These are phyloP conservation scores for Flaveria linearis DNA, from an alignment of 129 eudicot species.

Conservation along the genomic window DNA sequence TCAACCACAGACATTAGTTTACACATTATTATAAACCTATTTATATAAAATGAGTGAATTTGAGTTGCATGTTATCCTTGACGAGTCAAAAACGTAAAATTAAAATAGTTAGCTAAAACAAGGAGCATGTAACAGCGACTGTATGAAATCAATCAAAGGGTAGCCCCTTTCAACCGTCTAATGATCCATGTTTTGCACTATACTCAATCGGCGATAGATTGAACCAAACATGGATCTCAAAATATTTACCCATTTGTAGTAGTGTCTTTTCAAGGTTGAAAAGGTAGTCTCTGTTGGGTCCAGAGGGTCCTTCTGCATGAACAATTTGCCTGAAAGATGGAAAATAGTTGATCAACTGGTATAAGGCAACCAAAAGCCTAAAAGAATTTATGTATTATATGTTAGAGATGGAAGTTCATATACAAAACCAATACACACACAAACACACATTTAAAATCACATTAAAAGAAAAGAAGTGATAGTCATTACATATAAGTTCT, in stretches of 20 bases:
- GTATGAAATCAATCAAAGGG: not conserved
- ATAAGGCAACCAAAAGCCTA: not conserved
- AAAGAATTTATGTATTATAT: not conserved
- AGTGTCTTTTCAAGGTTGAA: conserved; percentile 87
- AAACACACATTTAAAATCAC: no score
- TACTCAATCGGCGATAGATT: no score
- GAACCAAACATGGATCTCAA: not conserved
- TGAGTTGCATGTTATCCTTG: not conserved
- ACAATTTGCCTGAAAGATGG: conserved; percentile 73
- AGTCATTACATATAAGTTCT: no score
- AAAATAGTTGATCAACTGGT: not conserved
- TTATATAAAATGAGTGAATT: not conserved
- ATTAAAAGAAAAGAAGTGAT: no score
- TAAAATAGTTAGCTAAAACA: not conserved
- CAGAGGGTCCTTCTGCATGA: conserved; percentile 88
- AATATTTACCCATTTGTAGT: conserved; percentile 55
- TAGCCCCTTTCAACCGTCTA: no score
- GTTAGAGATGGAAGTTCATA: no score
- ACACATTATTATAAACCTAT: not conserved
- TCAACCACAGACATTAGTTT: no score
- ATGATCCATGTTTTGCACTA: no score
- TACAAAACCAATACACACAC: no score
- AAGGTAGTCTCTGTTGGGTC: conserved; percentile 95
- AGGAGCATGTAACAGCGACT: not conserved
- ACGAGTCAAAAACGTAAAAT: not conserved